A percentile compares a stretch with the other conserved stretches of the same genome.
phyloP scores from a whole-genome alignment of 805 yeast genomes.

The Candida awuae region DNA sequence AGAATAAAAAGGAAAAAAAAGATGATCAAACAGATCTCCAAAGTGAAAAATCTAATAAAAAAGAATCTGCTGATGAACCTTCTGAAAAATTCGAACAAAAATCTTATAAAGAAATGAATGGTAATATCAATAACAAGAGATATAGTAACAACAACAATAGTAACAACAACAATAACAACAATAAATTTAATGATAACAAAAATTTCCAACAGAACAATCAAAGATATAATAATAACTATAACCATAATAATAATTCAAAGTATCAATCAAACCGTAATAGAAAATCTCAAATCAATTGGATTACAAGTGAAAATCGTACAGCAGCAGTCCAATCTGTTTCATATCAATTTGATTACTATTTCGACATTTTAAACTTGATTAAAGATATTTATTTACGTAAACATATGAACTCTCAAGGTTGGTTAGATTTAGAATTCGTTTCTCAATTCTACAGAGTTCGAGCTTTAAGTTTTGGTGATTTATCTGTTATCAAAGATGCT shows the following conservation, averaged over 20 bases:
- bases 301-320: constrained; percentile 8
- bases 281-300: constrained; percentile 11
- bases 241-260: not conserved
- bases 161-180: constrained; percentile 2
- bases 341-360: constrained; percentile 81
- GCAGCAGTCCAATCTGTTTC: constrained; percentile 21
- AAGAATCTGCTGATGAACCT: no score
- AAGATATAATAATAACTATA: not conserved
- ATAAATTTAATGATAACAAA: constrained; percentile 3
- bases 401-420: constrained; percentile 73
- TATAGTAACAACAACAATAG: constrained; percentile 3
- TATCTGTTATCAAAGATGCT: constrained; percentile 45
- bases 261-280: not conserved
- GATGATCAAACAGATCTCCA: no score
- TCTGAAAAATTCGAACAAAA: constrained; percentile 4
- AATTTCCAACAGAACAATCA: constrained; percentile 5
- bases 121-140: not conserved
- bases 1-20: constrained; percentile 12
- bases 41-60: no score
- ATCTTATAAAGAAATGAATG: not conserved
- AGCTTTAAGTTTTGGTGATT: constrained; percentile 51
- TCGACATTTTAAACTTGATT: constrained; percentile 77
- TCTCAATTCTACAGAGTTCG: constrained; percentile 72
- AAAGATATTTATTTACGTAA: constrained; percentile 78
- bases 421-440: constrained; percentile 54